Evolutionary conservation across 805 yeast genomes (phyloP).

Genomic region (Barnettozyma salicaria): DNA sequence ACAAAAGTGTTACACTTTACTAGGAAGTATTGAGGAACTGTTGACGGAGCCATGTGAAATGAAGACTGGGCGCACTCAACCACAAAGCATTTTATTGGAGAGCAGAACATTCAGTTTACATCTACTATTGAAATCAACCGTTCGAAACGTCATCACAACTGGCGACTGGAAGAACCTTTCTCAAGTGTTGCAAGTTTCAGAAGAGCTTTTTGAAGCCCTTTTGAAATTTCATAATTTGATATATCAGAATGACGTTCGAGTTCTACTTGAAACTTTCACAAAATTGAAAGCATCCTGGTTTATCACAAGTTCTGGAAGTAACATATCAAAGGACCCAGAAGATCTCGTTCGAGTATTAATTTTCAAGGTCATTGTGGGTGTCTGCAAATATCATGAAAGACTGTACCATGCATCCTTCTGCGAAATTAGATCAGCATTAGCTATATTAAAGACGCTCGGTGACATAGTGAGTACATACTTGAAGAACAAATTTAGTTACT

Average conservation of each 20-base stretch:
- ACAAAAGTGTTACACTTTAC: neutral
- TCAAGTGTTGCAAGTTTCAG: neutral
- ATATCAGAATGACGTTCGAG: neutral
- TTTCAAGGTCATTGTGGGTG: neutral
- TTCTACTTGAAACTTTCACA: neutral
- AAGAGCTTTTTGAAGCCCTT: neutral
- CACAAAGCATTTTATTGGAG: too few relatives aligned
- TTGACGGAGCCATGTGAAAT: too few relatives aligned
- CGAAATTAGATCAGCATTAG: too few relatives aligned
- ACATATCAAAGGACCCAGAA: neutral
- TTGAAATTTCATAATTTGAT: conserved; percentile 1
- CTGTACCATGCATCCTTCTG: neutral
- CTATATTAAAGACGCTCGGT: too few relatives aligned
- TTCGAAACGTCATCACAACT: too few relatives aligned
- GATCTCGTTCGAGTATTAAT: neutral
- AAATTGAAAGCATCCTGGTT: neutral
- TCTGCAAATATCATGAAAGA: neutral
- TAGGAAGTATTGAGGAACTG: neutral
- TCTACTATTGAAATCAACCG: too few relatives aligned
- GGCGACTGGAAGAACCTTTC: too few relatives aligned
- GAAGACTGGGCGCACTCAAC: too few relatives aligned
- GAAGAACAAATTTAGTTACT: too few relatives aligned
- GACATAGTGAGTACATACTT: too few relatives aligned
- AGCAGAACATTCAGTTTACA: too few relatives aligned
- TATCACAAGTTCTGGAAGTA: neutral